Base-by-base conservation (phyloP, 2,329 filamentous ascomycete species). In the Podosphaera leucotricha region DNA sequence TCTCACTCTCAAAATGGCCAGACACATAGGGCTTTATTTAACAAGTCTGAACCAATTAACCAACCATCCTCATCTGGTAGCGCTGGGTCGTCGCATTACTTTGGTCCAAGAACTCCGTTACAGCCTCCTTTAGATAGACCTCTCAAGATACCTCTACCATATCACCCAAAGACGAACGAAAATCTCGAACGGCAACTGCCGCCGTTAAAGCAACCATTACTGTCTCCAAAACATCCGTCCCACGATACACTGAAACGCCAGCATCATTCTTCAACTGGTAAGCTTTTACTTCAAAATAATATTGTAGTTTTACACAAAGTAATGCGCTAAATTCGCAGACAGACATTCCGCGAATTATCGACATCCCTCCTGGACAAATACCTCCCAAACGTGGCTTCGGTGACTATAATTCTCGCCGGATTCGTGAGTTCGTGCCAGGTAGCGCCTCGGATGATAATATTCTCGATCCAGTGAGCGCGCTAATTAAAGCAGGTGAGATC, bases 401-500 rank as follows among this genome's bases (percentile, higher is more conserved):
- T 44, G 53, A 50, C 35, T 46, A 43, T 16, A 46, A 26, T 33
- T 50, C 51, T 39, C 40, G 35, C 38, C 50, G 46, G 47, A 45
- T 46, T 10, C 43, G 47, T 28, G 49, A 53, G 13, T 47, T 13
- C 49, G 53, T 41, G 50, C 54, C 41, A 21, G 46, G 51, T 5
- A 41, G 46, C 16, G 45, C 49, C 3, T 42, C 52, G 15, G 57
- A 59, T 15, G 55, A 52, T 2, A 33, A 35, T 3, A 49, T 57
- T 2, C 57, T 75, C 18, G 71, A 76, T 48, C 71, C 72, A 1
- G 71, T 77, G 59, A 72, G 64, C 47, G 72, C 72, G 6, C 59
- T 77, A 10, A 55, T 76, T 1, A 64, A 63, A 47, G 72, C 72
- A 8, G 70, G 71, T 26, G 71, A 75, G 50, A 70, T 76, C 47